These are phyloP conservation scores for Chaetomiaceae sp. DNA, from an alignment of 2,329 filamentous ascomycete genomes.

Conservation along the genomic window DNA sequence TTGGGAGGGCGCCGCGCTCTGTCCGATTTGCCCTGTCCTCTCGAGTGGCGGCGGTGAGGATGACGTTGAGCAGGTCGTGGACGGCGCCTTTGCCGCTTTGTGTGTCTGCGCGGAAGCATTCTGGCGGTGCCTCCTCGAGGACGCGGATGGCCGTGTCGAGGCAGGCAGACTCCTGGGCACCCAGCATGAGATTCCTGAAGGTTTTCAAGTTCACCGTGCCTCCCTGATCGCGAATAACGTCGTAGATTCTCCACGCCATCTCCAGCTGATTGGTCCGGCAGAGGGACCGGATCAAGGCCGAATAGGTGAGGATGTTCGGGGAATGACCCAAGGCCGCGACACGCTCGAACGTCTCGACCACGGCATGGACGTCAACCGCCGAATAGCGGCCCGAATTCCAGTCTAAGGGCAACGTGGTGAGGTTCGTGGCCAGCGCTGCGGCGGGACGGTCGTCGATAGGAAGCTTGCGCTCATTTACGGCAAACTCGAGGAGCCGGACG, in stretches of 20 bases:
- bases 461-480: constrained; percentile 33
- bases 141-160: constrained; percentile 50
- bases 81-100: too few relatives aligned
- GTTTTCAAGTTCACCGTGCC: constrained; percentile 61
- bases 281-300: constrained; percentile 66
- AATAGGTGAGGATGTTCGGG: constrained; percentile 60
- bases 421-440: constrained; percentile 52
- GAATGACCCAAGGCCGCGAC: constrained; percentile 57
- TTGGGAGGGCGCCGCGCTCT: constrained; percentile 31
- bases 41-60: constrained; percentile 41
- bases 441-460: constrained; percentile 44
- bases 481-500: constrained; percentile 39
- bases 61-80: constrained; percentile 50
- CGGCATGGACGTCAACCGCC: background rate
- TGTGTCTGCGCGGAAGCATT: too few relatives aligned
- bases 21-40: constrained; percentile 34
- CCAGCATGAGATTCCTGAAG: constrained; percentile 65
- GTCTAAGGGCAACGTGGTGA: constrained; percentile 43
- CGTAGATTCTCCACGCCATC: constrained; percentile 61
- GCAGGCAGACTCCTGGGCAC: constrained; percentile 57
- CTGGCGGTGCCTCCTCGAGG: constrained; percentile 46
- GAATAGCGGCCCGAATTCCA: constrained; percentile 21
- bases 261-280: constrained; percentile 58
- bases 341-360: constrained; percentile 47
- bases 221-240: constrained; percentile 54